A percentile compares a stretch with the other conserved stretches of the same genome.
Conservation (phyloP, 768 basidiomycete species). For the Boletus rubroflammeus region DNA sequence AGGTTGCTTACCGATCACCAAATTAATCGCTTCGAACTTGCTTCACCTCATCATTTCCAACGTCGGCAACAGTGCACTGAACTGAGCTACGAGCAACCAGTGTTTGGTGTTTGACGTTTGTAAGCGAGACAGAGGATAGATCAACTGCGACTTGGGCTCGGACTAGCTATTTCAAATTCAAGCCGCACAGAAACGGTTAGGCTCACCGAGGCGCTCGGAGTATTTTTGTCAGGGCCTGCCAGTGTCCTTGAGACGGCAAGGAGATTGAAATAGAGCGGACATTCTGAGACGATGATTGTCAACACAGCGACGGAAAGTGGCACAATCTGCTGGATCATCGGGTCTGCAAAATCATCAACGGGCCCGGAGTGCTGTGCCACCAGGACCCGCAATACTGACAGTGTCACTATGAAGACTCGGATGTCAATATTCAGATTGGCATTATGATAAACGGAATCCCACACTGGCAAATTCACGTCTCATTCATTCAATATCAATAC, state of each 20-base stretch:
- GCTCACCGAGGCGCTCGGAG: neutral
- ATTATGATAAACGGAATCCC: too few species aligned
- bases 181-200: neutral
- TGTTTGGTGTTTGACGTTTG: neutral
- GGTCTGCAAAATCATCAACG: conserved; percentile 39
- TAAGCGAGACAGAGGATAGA: neutral
- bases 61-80: neutral
- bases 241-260: neutral
- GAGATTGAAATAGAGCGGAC: conserved; percentile 82
- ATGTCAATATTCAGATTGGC: too few species aligned
- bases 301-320: conserved; percentile 86
- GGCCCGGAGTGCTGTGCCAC: conserved; percentile 37
- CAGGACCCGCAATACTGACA: conserved; percentile 93
- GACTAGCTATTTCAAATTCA: neutral
- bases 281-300: conserved; percentile 95
- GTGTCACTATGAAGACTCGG: conserved; percentile 42
- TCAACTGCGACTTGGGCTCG: neutral
- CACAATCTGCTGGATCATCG: conserved; percentile 80
- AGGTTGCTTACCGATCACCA: neutral
- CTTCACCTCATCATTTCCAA: neutral
- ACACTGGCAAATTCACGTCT: conserved; percentile 27
- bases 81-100: neutral
- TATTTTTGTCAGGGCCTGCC: neutral
- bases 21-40: neutral
- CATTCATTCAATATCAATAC: too few species aligned